phyloP scores from a whole-genome alignment of 257 asterid species.

The Rhazya stricta region DNA sequence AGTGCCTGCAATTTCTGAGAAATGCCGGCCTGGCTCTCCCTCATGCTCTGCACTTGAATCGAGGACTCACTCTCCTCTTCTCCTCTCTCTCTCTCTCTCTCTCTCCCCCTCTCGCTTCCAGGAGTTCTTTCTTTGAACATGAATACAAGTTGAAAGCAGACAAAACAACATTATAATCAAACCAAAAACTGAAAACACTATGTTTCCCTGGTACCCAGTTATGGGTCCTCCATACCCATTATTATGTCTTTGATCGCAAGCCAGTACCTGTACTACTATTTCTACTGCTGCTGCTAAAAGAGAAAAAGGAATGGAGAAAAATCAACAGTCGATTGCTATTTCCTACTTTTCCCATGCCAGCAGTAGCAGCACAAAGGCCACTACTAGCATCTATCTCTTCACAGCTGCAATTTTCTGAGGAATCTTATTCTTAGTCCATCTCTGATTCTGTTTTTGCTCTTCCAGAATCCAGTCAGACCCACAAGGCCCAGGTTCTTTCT shows the following conservation, averaged over 20 bases:
- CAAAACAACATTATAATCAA: slow-evolving; percentile 23
- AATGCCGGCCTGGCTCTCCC: slow-evolving; percentile 26
- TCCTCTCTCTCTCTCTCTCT: not conserved
- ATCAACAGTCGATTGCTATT: slow-evolving; percentile 18
- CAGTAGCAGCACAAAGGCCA: slow-evolving; percentile 6
- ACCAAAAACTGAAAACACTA: slow-evolving; percentile 27
- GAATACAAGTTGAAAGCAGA: slow-evolving; percentile 23
- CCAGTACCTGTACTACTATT: slow-evolving; percentile 9
- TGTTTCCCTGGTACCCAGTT: slow-evolving; percentile 27
- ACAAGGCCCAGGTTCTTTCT: slow-evolving; percentile 28
- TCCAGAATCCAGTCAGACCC: slow-evolving; percentile 15
- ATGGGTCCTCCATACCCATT: slow-evolving; percentile 39
- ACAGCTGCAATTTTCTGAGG: slow-evolving; percentile 15
- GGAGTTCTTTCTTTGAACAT: slow-evolving; percentile 8
- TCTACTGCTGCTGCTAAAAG: slow-evolving; percentile 7
- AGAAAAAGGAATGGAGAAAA: not conserved
- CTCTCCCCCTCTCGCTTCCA: not conserved
- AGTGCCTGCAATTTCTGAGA: slow-evolving; percentile 27
- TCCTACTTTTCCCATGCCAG: slow-evolving; percentile 10
- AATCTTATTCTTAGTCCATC: slow-evolving; percentile 13
- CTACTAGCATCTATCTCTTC: slow-evolving; percentile 8
- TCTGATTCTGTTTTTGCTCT: slow-evolving; percentile 20
- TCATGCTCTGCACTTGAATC: slow-evolving; percentile 28
- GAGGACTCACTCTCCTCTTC: slow-evolving; percentile 1
- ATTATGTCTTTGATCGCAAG: slow-evolving; percentile 40